Evolutionary conservation across 768 basidiomycete genomes (phyloP), one percentile per base, ranked within the genome.

Genomic region (Lactarius quietus): DNA sequence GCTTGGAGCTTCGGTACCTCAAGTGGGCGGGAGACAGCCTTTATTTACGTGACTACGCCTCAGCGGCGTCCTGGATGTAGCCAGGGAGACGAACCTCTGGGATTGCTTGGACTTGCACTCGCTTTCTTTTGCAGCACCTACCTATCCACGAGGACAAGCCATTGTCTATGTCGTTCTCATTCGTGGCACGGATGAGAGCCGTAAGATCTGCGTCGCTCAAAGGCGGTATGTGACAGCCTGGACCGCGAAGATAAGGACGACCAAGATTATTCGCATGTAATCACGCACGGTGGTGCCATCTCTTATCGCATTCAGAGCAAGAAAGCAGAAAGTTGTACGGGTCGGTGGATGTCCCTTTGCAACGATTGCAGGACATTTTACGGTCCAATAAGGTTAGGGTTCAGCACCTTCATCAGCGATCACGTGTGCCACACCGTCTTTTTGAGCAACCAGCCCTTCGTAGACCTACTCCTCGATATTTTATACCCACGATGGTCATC

Each of bases 401-500:
- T 63, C n/a, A 26, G 12, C 3, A 1, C 14, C 23, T 33, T 58
- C 52, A 28, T 8, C 26, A 1, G n/a, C 6, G 12, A 5, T 51
- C 65, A 54, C 62, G 57, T 58, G 62, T 20, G n/a, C 20, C 6
- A 1, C 59, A n/a, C 12, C 41, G 38, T 12, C 38, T 39, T 39
- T n/a, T 39, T 39, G 38, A 39, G 10, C 58, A 5, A 23, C 59
- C 6, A 1, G 1, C 8, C 43, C 8, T 41, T 41, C 41, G 20
- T 20, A n/a, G n/a, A n/a, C n/a, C n/a, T n/a, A n/a, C n/a, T n/a
- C n/a, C 17, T 45, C 36, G 29, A 15, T 8, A 20, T 20, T 15
- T 28, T 61, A 14, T 64, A 18, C 5, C 39, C 64, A 52, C 48
- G 26, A 86, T 86, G 85, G 82, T 82, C 65, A 82, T 86, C 69